A percentile compares a stretch with the other conserved stretches of the same genome.
Evolutionary conservation across 805 yeast genomes (phyloP).

Genomic region (Myxozyma sirexii): DNA sequence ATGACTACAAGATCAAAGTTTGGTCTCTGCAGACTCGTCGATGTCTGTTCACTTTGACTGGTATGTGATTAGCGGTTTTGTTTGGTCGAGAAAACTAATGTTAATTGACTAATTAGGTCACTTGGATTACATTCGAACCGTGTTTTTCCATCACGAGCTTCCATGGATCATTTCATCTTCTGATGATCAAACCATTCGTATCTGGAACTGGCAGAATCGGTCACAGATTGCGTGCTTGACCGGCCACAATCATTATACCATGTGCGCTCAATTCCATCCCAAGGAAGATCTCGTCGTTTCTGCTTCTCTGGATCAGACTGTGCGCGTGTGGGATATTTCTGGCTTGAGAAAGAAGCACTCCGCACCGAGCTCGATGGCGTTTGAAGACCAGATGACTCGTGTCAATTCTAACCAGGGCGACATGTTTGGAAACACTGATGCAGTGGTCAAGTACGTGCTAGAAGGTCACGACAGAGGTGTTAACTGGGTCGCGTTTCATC

Average conservation of each 20-base stretch:
- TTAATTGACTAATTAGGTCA: too few species aligned
- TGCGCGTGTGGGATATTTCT: constrained; percentile 97
- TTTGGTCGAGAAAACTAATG: background rate
- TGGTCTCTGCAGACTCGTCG: constrained; percentile 94
- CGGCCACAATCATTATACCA: constrained; percentile 97
- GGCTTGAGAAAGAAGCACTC: constrained; percentile 94
- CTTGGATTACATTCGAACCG: constrained; percentile 92
- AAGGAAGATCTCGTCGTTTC: constrained; percentile 91
- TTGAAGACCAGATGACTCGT: constrained; percentile 52
- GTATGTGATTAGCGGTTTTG: constrained; percentile 6
- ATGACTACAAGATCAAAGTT: constrained; percentile 90
- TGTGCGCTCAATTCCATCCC: constrained; percentile 98
- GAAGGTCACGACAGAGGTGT: constrained; percentile 99
- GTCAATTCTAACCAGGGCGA: constrained; percentile 57
- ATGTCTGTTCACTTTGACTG: constrained; percentile 81
- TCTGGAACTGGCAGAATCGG: constrained; percentile 99
- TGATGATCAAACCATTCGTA: constrained; percentile 97
- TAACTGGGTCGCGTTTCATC: constrained; percentile 98
- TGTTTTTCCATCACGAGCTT: constrained; percentile 88
- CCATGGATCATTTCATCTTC: constrained; percentile 97
- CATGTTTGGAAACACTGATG: constrained; percentile 91
- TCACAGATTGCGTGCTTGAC: constrained; percentile 96
- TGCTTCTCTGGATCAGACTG: constrained; percentile 97
- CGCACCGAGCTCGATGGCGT: constrained; percentile 55
- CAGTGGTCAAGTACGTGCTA: constrained; percentile 89